These are phyloP conservation scores for Lophiotrema nucula DNA, from an alignment of 495 filamentous ascomycete species.

Conservation along the genomic window DNA sequence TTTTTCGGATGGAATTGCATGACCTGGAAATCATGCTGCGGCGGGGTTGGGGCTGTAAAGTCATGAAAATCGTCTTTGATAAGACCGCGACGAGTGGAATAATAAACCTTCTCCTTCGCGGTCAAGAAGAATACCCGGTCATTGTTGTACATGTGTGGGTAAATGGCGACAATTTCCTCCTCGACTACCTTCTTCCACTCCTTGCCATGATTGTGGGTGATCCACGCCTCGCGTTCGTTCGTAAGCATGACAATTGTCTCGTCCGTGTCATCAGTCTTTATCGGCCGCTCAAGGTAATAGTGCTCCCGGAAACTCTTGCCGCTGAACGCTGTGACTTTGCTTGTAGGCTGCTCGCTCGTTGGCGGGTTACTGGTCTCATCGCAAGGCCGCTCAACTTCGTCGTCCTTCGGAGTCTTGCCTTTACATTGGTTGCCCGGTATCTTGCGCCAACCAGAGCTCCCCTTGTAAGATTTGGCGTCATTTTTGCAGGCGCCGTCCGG, in stretches of 20 bases:
- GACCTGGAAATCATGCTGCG: slow-evolving; percentile 47
- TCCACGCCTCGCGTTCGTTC: slow-evolving; percentile 58
- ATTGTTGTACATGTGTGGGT: slow-evolving; percentile 73
- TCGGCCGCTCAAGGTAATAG: slow-evolving; percentile 81
- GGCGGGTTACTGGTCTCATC: slow-evolving; percentile 47
- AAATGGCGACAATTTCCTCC: slow-evolving; percentile 60
- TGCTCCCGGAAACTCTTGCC: slow-evolving; percentile 57
- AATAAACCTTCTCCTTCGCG: slow-evolving; percentile 62
- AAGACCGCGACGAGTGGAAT: slow-evolving; percentile 70
- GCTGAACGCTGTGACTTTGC: slow-evolving; percentile 56
- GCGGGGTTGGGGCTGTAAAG: slow-evolving; percentile 60
- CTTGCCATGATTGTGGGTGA: slow-evolving; percentile 83
- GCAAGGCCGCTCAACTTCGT: slow-evolving; percentile 58
- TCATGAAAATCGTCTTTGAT: slow-evolving; percentile 50
- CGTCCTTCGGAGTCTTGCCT: slow-evolving; percentile 55
- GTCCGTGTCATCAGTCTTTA: slow-evolving; percentile 58
- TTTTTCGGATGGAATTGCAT: slow-evolving; percentile 77
- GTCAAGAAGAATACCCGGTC: slow-evolving; percentile 87
- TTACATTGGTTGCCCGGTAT: slow-evolving; percentile 90
- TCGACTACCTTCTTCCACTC: slow-evolving; percentile 68
- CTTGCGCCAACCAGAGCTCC: slow-evolving; percentile 82
- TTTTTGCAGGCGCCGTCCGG: slow-evolving; percentile 66
- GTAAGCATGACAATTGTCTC: slow-evolving; percentile 87
- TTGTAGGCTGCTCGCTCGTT: slow-evolving; percentile 60
- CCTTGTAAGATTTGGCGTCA: slow-evolving; percentile 67